These are phyloP conservation scores for Microdochium bolleyi DNA, from an alignment of 2,329 filamentous ascomycete genomes.

Conservation along the genomic window DNA sequence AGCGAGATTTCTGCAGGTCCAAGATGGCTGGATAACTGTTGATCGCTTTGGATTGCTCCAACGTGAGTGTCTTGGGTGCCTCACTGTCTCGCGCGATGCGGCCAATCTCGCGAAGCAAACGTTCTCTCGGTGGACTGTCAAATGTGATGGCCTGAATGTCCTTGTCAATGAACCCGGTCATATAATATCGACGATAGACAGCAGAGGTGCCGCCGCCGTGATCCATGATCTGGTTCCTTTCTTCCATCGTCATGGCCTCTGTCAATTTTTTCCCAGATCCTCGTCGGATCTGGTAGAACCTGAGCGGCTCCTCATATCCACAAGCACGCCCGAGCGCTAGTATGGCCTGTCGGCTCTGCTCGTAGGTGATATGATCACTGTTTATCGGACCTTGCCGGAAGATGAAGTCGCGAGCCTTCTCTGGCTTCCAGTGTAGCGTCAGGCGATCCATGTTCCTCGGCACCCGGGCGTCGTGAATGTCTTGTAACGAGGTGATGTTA, in stretches of 20 bases:
- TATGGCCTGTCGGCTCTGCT: neutral
- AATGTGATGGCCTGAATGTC: slow-evolving; percentile 12
- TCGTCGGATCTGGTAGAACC: slow-evolving; percentile 1
- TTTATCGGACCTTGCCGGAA: too few species aligned
- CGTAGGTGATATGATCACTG: too few species aligned
- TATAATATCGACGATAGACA: slow-evolving; percentile 11
- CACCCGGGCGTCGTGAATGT: neutral
- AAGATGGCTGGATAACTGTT: neutral
- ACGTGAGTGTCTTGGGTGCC: slow-evolving; percentile 3
- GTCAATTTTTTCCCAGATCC: slow-evolving; percentile 1
- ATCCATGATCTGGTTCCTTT: slow-evolving; percentile 10
- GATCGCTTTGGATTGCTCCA: neutral
- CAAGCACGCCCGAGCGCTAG: neutral
- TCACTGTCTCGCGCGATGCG: slow-evolving; percentile 5
- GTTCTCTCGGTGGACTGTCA: slow-evolving; percentile 5
- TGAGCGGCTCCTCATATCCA: neutral
- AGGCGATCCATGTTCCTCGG: neutral
- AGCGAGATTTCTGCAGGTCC: neutral
- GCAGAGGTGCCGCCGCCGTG: slow-evolving; percentile 5
- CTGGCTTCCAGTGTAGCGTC: neutral
- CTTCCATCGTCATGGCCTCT: slow-evolving; percentile 10
- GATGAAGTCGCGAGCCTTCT: neutral
- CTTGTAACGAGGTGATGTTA: neutral
- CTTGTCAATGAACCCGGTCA: slow-evolving; percentile 9
- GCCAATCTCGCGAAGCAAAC: slow-evolving; percentile 6